These are phyloP conservation scores for Globisporangium iwayamae DNA, from an alignment of 352 stramenopile species.

Conservation along the genomic window DNA sequence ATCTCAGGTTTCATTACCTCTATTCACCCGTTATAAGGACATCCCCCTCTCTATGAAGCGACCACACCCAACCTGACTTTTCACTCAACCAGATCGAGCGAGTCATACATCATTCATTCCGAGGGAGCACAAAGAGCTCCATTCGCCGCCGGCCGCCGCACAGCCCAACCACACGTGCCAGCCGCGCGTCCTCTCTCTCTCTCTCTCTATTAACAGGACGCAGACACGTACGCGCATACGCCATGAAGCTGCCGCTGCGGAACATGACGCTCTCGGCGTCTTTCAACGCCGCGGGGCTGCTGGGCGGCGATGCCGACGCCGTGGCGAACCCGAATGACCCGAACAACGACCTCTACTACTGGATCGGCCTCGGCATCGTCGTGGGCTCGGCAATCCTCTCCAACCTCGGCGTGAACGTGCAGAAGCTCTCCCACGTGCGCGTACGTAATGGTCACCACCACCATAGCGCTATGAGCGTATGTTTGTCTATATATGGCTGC, in stretches of 20 bases:
- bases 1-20: not conserved
- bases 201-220: not conserved
- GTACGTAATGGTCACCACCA: constrained; percentile 25
- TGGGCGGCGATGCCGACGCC: not conserved
- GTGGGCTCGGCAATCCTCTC: constrained; percentile 78
- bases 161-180: not conserved
- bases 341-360: constrained; percentile 71
- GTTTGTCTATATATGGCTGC: not conserved
- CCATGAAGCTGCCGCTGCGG: constrained; percentile 16
- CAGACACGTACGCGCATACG: not conserved
- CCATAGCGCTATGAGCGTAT: not conserved
- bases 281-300: constrained; percentile 14
- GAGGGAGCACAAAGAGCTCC: not conserved
- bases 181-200: not conserved
- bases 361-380: constrained; percentile 78
- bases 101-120: not conserved
- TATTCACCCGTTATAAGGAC: not conserved
- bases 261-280: constrained; percentile 12
- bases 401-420: constrained; percentile 83
- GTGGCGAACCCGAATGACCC: constrained; percentile 16
- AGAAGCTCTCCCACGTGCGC: constrained; percentile 82
- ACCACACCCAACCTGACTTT: constrained; percentile 3
- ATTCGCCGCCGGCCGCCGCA: not conserved
- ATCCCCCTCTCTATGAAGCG: constrained; percentile 1
- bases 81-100: constrained; percentile 1